A percentile compares a stretch with the other conserved stretches of the same genome.
Conservation (phyloP, 2,329 filamentous ascomycete species). For the Neopestalotiopsis sp. region DNA sequence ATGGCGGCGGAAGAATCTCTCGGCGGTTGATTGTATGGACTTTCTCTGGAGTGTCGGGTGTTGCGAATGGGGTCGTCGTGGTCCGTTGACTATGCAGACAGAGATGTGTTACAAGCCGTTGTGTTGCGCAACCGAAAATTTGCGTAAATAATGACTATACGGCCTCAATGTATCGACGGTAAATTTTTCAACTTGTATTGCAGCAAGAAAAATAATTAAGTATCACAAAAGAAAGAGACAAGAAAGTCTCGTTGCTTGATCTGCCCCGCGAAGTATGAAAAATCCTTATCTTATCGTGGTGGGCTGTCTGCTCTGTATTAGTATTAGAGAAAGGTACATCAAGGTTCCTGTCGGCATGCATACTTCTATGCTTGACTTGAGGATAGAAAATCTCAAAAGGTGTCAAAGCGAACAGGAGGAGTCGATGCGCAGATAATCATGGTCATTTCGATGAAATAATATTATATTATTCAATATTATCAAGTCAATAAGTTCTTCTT, state of each 20-base stretch:
- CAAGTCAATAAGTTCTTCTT: too few relatives aligned
- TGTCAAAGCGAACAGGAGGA: too few relatives aligned
- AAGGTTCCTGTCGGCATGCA: not conserved
- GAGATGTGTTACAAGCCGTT: not conserved
- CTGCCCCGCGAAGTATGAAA: conserved; percentile 1
- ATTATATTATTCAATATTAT: too few relatives aligned
- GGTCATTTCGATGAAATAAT: too few relatives aligned
- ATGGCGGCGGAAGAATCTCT: conserved; percentile 54
- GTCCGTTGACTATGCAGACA: not conserved
- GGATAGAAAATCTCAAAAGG: too few relatives aligned
- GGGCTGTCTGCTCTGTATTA: not conserved
- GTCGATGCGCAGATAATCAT: too few relatives aligned
- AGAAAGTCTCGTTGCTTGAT: not conserved
- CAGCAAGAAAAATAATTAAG: not conserved
- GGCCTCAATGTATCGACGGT: not conserved
- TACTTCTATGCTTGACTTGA: too few relatives aligned
- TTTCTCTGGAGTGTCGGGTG: not conserved
- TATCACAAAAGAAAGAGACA: not conserved
- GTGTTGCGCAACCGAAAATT: too few relatives aligned
- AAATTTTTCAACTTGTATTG: not conserved
- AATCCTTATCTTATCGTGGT: conserved; percentile 3
- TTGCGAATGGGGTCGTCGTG: not conserved
- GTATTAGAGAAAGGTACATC: not conserved
- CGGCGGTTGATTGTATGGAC: not conserved
- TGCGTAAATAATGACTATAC: too few relatives aligned